Evolutionary conservation across 2,329 filamentous ascomycete genomes (phyloP).

Genomic region (Fusarium denticulatum): DNA sequence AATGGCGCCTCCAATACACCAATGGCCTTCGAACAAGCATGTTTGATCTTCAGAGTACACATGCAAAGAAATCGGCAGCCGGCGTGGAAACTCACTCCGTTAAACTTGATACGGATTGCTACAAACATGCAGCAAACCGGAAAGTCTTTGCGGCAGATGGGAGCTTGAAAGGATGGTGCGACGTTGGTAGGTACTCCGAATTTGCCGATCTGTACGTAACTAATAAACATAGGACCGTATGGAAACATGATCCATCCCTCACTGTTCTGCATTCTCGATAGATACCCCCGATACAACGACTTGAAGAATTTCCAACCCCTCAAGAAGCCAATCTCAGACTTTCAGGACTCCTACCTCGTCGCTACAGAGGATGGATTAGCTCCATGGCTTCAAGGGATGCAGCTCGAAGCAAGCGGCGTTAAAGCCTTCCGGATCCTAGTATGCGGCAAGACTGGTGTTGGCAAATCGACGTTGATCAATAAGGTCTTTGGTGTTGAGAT

Average conservation of each 20-base stretch:
- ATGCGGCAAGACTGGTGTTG: constrained; percentile 40
- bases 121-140: constrained; percentile 20
- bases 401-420: constrained; percentile 38
- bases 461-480: constrained; percentile 43
- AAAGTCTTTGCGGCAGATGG: constrained; percentile 24
- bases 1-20: constrained; percentile 34
- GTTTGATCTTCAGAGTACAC: constrained; percentile 40
- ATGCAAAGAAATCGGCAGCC: constrained; percentile 6
- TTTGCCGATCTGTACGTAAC: not conserved
- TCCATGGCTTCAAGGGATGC: constrained; percentile 38
- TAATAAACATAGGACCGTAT: constrained; percentile 11
- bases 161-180: constrained; percentile 32
- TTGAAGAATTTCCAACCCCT: constrained; percentile 26
- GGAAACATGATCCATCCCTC: constrained; percentile 40
- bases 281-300: constrained; percentile 36
- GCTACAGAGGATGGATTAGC: constrained; percentile 16
- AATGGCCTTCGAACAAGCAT: constrained; percentile 38
- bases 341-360: constrained; percentile 31
- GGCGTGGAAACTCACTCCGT: constrained; percentile 20
- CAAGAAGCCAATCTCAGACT: constrained; percentile 33
- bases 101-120: constrained; percentile 34
- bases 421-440: constrained; percentile 42
- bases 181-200: not conserved
- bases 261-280: constrained; percentile 37
- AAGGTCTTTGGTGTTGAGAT: constrained; percentile 43